Evolutionary conservation across 768 basidiomycete genomes (phyloP), one percentile per base, ranked within the genome.

Genomic region (Russula foetens): DNA sequence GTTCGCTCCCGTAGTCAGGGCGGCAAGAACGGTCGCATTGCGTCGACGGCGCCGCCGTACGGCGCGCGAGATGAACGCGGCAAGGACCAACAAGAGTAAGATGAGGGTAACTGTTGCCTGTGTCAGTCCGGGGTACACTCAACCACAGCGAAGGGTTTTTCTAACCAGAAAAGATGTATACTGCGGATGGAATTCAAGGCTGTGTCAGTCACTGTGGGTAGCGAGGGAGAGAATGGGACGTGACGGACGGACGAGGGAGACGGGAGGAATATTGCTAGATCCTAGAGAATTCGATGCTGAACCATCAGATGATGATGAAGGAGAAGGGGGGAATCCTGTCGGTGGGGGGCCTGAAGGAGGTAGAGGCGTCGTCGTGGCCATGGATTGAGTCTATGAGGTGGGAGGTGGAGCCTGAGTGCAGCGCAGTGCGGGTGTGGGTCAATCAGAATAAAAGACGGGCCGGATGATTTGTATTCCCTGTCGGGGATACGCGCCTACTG

Each of bases 11-110:
- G 53, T n/a, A 17, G 48, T 38, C 26, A 52, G 31, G 43, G 50
- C 58, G 7, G 43, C 17, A 2, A 47, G 19, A 21, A 52, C 21
- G 4, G 50, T 39, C 3, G 44, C 53, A 44, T 45, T 54, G 5
- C 54, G 59, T 11, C 23, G 59, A 21, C 63, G 59, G 26, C 63
- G 63, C 5, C 45, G 44, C 28, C 29, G 59, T 24, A 63, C 24
- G 8, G 63, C 39, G 44, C 59, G 63, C 8, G 24, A n/a, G 38
- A 63, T 38, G 35, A 63, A 35, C 1, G 23, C 24, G 19, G 43
- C 43, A 17, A 59, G 9, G 8, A 59, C 46, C 23, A 45, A 14
- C 8, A 59, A 35, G 43, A 59, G 35, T 5, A 59, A 28, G 1
- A 26, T 23, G 17, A 59, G 50, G 23, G 28, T 46, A 21, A 46